A percentile compares a stretch with the other conserved stretches of the same genome.
These are phyloP conservation scores for Penicillium frequentans DNA, from an alignment of 2,329 filamentous ascomycete genomes.

Conservation along the genomic window DNA sequence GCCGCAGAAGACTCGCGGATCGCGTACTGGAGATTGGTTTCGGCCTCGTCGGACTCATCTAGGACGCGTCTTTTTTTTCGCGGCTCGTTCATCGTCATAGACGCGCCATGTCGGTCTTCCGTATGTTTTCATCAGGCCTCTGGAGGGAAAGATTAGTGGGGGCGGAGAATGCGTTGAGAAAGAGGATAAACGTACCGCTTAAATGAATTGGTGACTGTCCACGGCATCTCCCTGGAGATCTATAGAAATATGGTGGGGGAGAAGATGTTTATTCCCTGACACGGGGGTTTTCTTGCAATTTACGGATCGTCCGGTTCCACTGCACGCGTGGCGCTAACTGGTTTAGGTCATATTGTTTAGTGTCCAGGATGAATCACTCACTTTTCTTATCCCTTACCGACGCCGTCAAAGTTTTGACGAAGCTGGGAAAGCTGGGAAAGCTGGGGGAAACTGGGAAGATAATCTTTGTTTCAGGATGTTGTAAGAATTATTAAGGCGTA, in stretches of 20 bases:
- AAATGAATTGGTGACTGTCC: conserved; percentile 53
- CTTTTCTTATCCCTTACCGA: conserved; percentile 16
- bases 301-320: conserved; percentile 25
- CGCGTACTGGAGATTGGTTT: conserved; percentile 48
- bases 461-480: background rate
- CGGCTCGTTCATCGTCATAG: conserved; percentile 47
- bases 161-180: background rate
- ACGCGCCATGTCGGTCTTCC: conserved; percentile 49
- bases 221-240: conserved; percentile 44
- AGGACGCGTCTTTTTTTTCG: conserved; percentile 49
- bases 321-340: conserved; percentile 29
- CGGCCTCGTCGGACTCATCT: conserved; percentile 42
- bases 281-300: conserved; percentile 17
- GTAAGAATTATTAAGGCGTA: background rate
- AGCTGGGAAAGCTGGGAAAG: too few species aligned
- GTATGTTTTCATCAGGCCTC: conserved; percentile 53
- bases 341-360: conserved; percentile 30
- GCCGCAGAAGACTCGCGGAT: conserved; percentile 50
- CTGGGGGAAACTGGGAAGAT: background rate
- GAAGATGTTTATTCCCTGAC: conserved; percentile 14
- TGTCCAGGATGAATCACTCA: background rate
- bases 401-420: background rate
- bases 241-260: conserved; percentile 4
- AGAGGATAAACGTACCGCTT: conserved; percentile 41
- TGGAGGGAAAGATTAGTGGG: conserved; percentile 16